Evolutionary conservation across 345 rosid species (phyloP).

Genomic region (Atalantia buxifolia): DNA sequence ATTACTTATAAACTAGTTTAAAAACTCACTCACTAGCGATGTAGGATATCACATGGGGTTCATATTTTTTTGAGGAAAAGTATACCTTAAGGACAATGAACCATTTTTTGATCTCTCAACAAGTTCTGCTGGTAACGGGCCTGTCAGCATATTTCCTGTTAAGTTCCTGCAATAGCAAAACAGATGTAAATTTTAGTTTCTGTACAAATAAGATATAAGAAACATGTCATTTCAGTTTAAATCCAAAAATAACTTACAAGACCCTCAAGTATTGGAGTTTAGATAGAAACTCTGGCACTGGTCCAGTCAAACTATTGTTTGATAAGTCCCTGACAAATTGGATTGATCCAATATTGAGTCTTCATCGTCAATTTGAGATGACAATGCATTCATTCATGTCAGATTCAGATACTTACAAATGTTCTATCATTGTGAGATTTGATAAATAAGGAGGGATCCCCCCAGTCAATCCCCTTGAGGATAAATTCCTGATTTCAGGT

Average conservation of each 20-base stretch:
- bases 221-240: background rate
- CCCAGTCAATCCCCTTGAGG: constrained; percentile 33
- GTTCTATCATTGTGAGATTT: constrained; percentile 20
- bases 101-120: constrained; percentile 10
- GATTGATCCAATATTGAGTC: background rate
- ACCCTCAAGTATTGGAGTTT: constrained; percentile 14
- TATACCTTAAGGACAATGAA: constrained; percentile 12
- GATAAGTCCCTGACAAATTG: constrained; percentile 23
- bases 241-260: constrained; percentile 14
- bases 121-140: constrained; percentile 20
- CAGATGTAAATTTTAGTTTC: background rate
- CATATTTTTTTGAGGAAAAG: background rate
- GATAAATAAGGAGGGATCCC: constrained; percentile 20
- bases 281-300: constrained; percentile 25
- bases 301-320: constrained; percentile 24
- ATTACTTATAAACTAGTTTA: too few species aligned
- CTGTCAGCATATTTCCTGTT: constrained; percentile 17
- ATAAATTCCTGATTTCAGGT: constrained; percentile 19
- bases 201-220: background rate
- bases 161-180: constrained; percentile 4
- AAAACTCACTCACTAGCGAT: too few species aligned
- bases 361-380: background rate
- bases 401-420: constrained; percentile 20
- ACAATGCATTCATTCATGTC: background rate
- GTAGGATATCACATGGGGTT: background rate